phyloP scores from a whole-genome alignment of 257 asterid species.

The Nicotiana obtusifolia region DNA sequence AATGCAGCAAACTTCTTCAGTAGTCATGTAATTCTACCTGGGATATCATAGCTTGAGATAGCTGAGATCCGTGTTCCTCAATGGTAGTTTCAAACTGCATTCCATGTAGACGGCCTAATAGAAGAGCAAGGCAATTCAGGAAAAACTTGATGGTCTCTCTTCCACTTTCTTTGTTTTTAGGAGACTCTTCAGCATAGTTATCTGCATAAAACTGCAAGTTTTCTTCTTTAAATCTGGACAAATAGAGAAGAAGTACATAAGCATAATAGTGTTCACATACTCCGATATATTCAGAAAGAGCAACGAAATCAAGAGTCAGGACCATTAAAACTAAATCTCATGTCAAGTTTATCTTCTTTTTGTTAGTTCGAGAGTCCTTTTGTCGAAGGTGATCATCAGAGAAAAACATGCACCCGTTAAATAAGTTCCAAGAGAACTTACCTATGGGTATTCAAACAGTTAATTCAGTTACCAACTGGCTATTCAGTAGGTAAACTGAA shows the following conservation, averaged over 20 bases:
- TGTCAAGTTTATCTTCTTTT: not conserved
- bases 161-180: slow-evolving; percentile 42
- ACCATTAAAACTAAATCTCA: not conserved
- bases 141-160: slow-evolving; percentile 65
- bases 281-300: not conserved
- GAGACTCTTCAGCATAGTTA: slow-evolving; percentile 47
- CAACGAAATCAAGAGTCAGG: not conserved
- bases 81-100: slow-evolving; percentile 53
- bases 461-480: slow-evolving; percentile 1
- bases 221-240: not conserved
- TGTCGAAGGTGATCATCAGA: not conserved
- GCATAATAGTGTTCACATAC: not conserved
- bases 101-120: slow-evolving; percentile 62
- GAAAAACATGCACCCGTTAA: not conserved
- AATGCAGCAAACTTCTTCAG: slow-evolving; percentile 7
- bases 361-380: not conserved
- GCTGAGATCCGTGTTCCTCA: slow-evolving; percentile 61
- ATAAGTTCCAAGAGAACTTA: not conserved
- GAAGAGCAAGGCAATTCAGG: slow-evolving; percentile 74
- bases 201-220: slow-evolving; percentile 65
- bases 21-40: slow-evolving; percentile 47
- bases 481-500: not conserved
- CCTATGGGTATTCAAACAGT: not conserved
- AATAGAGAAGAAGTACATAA: slow-evolving; percentile 2
- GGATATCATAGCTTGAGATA: slow-evolving; percentile 59